Evolutionary conservation across 1,139 yeast species (phyloP).

Genomic region (Candida neerlandica): DNA sequence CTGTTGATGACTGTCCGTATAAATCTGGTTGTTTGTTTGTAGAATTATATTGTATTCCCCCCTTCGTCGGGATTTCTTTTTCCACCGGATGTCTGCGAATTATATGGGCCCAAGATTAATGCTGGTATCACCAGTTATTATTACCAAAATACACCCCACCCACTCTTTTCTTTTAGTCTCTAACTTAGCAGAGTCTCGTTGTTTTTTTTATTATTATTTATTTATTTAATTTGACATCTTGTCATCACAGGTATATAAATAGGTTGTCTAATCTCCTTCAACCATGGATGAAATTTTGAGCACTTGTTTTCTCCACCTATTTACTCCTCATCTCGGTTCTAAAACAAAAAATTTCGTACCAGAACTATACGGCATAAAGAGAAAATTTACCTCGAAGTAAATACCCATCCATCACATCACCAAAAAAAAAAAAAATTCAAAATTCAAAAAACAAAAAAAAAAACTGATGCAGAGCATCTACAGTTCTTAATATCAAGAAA

Average conservation of each 20-base stretch:
- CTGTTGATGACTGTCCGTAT: background rate
- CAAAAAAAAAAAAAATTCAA: background rate
- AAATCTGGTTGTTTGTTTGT: too few relatives aligned
- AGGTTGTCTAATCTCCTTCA: background rate
- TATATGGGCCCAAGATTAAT: too few relatives aligned
- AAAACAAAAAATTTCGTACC: background rate
- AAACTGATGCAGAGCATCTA: slow-evolving; percentile 1
- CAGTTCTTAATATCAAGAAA: background rate
- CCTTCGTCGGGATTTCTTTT: background rate
- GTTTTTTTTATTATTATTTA: background rate
- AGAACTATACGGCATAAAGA: background rate
- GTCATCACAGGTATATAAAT: background rate
- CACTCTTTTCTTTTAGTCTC: background rate
- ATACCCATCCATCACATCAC: background rate
- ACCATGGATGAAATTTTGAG: background rate
- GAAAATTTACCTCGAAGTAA: background rate
- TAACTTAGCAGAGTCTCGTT: background rate
- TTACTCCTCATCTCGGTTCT: background rate
- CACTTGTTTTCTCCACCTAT: background rate
- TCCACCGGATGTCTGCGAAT: background rate
- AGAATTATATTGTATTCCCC: too few relatives aligned
- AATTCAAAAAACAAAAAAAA: background rate
- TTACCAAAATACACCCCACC: background rate
- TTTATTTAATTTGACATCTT: background rate
- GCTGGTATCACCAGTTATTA: background rate